These are phyloP conservation scores for Trichoderma virens DNA, from an alignment of 495 filamentous ascomycete species.

Conservation along the genomic window DNA sequence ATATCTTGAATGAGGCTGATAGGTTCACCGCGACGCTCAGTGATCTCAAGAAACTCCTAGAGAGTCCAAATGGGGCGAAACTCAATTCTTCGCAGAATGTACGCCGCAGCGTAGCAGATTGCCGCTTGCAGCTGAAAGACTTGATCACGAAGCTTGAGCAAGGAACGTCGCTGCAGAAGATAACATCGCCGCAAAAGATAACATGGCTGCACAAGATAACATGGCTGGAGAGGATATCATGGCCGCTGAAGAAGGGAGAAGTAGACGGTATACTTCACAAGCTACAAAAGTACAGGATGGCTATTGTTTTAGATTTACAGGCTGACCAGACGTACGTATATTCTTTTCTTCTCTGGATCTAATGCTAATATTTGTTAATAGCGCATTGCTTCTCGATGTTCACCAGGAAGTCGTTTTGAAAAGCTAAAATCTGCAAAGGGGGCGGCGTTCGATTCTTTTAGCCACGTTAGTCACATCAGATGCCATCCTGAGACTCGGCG, in stretches of 20 bases:
- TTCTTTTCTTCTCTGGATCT: not conserved
- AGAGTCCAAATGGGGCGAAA: not conserved
- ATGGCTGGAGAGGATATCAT: not conserved
- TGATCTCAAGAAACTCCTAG: not conserved
- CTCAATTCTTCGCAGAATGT: not conserved
- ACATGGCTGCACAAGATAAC: too few relatives aligned
- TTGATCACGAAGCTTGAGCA: not conserved
- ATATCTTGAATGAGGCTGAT: not conserved
- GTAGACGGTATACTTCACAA: not conserved
- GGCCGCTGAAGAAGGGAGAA: not conserved
- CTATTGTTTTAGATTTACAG: not conserved
- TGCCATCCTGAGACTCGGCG: conserved; percentile 20
- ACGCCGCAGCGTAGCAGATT: not conserved
- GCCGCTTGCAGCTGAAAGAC: not conserved
- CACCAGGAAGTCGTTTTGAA: not conserved
- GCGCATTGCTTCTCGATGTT: not conserved
- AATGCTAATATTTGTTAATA: not conserved
- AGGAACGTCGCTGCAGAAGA: not conserved
- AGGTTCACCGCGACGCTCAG: not conserved
- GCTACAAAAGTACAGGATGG: not conserved
- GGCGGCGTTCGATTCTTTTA: conserved; percentile 20
- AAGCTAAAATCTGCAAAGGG: conserved; percentile 13
- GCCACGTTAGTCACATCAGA: conserved; percentile 18
- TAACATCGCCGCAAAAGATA: too few relatives aligned
- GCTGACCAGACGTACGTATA: not conserved